Evolutionary conservation across 495 filamentous ascomycete species (phyloP).

Genomic region (Aspergillus heteromorphus): DNA sequence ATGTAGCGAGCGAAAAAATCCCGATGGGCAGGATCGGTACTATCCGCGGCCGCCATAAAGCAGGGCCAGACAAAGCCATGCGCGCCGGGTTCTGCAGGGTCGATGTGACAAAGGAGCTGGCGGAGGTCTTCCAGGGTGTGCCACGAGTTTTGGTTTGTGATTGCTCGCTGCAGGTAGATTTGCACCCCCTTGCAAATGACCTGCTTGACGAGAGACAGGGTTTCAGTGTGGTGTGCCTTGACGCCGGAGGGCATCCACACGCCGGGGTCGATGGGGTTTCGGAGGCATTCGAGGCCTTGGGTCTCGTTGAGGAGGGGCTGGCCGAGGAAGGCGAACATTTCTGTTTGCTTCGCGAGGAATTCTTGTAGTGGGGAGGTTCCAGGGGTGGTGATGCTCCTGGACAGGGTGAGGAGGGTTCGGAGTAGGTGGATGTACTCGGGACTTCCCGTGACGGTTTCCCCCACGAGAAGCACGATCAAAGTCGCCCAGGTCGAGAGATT

Average conservation of each 20-base stretch:
- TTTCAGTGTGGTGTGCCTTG: slow-evolving; percentile 4
- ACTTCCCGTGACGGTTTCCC: slow-evolving; percentile 21
- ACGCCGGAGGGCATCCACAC: slow-evolving; percentile 7
- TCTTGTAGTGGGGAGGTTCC: not conserved
- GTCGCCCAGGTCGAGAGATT: slow-evolving; percentile 18
- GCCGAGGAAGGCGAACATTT: slow-evolving; percentile 20
- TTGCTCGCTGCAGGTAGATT: slow-evolving; percentile 16
- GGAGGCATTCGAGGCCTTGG: slow-evolving; percentile 6
- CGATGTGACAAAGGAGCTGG: slow-evolving; percentile 10
- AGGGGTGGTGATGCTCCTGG: not conserved
- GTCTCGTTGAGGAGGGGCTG: slow-evolving; percentile 11
- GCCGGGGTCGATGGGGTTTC: slow-evolving; percentile 4
- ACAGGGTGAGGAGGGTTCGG: slow-evolving; percentile 7
- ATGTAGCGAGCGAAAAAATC: slow-evolving; percentile 14
- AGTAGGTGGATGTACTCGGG: slow-evolving; percentile 17
- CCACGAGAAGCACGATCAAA: slow-evolving; percentile 19
- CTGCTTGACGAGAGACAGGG: slow-evolving; percentile 7
- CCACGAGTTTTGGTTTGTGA: slow-evolving; percentile 12
- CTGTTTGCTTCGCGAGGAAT: slow-evolving; percentile 14
- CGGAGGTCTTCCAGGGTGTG: slow-evolving; percentile 12
- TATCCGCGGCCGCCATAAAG: slow-evolving; percentile 20
- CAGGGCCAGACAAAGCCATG: slow-evolving; percentile 23
- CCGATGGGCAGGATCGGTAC: slow-evolving; percentile 15
- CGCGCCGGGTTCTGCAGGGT: slow-evolving; percentile 15
- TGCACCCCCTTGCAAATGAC: slow-evolving; percentile 17